phyloP scores from a whole-genome alignment of 2,329 filamentous ascomycete species.

The Sarocladium kiliense region DNA sequence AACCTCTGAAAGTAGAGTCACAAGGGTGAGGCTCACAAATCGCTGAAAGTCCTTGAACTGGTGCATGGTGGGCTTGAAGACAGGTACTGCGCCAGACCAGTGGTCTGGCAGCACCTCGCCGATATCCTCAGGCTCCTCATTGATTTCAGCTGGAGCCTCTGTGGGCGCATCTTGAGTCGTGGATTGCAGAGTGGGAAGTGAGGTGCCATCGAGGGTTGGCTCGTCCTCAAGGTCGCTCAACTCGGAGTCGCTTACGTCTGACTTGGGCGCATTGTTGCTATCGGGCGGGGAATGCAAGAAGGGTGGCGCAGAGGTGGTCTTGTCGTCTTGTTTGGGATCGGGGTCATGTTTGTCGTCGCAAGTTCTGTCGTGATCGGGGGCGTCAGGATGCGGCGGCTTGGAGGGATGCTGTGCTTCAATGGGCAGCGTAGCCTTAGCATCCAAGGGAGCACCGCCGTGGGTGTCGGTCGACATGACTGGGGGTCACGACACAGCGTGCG shows the following conservation, averaged over 20 bases:
- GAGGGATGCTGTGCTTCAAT: conserved; percentile 16
- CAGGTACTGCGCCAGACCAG: conserved; percentile 85
- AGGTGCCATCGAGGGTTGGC: conserved; percentile 31
- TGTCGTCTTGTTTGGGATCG: conserved; percentile 11
- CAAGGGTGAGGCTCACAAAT: conserved; percentile 56
- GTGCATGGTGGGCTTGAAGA: conserved; percentile 92
- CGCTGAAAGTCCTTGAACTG: conserved; percentile 92
- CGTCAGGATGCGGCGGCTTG: conserved; percentile 11
- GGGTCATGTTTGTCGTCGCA: conserved; percentile 12
- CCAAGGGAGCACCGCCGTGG: conserved; percentile 43
- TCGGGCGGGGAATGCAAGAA: conserved; percentile 60
- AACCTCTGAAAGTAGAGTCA: not conserved
- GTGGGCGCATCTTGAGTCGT: conserved; percentile 11
- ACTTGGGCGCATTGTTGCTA: conserved; percentile 55
- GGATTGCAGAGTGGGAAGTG: conserved; percentile 11
- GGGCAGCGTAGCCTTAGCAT: conserved; percentile 25
- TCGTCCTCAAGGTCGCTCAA: conserved; percentile 61
- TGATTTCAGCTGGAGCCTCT: conserved; percentile 20
- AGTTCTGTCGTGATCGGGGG: conserved; percentile 5
- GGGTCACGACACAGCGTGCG: conserved; percentile 31
- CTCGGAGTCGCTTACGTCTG: conserved; percentile 59
- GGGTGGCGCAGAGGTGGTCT: conserved; percentile 23
- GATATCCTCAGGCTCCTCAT: conserved; percentile 51
- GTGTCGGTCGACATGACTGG: conserved; percentile 51
- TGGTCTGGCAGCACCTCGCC: conserved; percentile 80